phyloP scores from a whole-genome alignment of 2,329 filamentous ascomycete species.

The Diaporthe sp. region DNA sequence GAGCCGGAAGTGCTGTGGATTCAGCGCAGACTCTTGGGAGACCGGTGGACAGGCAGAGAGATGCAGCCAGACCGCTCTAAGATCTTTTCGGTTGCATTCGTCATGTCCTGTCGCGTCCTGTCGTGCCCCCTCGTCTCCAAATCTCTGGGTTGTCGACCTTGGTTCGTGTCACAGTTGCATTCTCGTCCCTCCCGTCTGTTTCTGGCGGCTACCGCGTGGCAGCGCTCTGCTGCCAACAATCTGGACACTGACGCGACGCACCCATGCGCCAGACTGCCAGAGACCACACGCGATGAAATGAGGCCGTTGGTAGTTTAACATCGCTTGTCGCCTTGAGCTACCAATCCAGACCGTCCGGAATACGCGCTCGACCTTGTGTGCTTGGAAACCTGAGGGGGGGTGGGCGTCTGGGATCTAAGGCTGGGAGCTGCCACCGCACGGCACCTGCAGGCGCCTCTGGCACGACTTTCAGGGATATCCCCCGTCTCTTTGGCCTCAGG shows the following conservation, averaged over 20 bases:
- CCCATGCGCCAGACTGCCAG: background rate
- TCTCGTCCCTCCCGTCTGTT: background rate
- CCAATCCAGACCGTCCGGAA: conserved; percentile 17
- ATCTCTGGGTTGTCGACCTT: background rate
- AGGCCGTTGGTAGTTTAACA: background rate
- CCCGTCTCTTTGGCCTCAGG: accelerated
- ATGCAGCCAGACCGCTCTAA: conserved; percentile 5
- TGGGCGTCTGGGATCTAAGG: background rate
- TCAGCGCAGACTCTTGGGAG: background rate
- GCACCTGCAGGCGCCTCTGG: conserved; percentile 11
- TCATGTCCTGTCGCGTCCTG: background rate
- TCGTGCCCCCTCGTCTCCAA: conserved; percentile 16
- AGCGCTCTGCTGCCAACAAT: conserved; percentile 1
- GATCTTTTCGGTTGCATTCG: background rate
- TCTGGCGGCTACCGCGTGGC: conserved; percentile 13
- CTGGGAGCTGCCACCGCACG: conserved; percentile 9
- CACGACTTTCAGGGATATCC: background rate
- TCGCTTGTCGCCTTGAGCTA: background rate
- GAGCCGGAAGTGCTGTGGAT: conserved; percentile 27
- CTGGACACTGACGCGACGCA: conserved; percentile 11
- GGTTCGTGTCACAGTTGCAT: conserved; percentile 19
- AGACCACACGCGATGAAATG: background rate
- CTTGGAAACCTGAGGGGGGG: background rate
- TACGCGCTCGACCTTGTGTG: conserved; percentile 29
- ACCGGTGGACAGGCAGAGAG: background rate